Percentiles rank a stretch among this genome's conserved stretches.
These are phyloP conservation scores for Colletotrichum sp. DNA, from an alignment of 2,329 filamentous ascomycete genomes.

Conservation along the genomic window DNA sequence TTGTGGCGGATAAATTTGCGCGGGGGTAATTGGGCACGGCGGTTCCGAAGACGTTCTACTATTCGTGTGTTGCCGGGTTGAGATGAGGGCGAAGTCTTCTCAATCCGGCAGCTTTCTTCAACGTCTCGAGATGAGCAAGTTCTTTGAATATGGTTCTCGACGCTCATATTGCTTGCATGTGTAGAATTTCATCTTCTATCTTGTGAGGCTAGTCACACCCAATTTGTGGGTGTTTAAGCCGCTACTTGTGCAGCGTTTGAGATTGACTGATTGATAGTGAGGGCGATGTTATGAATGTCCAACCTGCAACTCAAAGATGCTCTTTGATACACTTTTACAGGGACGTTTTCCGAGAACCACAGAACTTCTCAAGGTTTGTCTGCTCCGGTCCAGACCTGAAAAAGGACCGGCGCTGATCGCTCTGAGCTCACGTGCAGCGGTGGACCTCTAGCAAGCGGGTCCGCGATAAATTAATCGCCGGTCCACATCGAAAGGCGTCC, in stretches of 20 bases:
- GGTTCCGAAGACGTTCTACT: background rate
- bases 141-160: background rate
- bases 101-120: background rate
- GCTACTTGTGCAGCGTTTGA: background rate
- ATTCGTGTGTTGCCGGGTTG: accelerated
- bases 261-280: background rate
- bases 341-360: background rate
- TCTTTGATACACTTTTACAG: background rate
- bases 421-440: background rate
- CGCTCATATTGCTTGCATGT: background rate
- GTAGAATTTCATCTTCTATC: background rate
- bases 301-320: background rate
- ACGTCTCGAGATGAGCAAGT: background rate
- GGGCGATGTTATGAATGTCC: accelerated
- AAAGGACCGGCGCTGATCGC: background rate
- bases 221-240: background rate
- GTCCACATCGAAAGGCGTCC: background rate
- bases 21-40: background rate
- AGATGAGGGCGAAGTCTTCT: background rate
- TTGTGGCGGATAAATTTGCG: background rate
- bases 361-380: background rate
- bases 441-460: background rate
- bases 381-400: background rate
- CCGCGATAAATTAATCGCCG: background rate
- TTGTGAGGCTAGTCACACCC: background rate